A percentile compares a stretch with the other conserved stretches of the same genome.
Conservation (phyloP, 1,284 basidiomycete species). For the Mycosarcoma maydis region DNA sequence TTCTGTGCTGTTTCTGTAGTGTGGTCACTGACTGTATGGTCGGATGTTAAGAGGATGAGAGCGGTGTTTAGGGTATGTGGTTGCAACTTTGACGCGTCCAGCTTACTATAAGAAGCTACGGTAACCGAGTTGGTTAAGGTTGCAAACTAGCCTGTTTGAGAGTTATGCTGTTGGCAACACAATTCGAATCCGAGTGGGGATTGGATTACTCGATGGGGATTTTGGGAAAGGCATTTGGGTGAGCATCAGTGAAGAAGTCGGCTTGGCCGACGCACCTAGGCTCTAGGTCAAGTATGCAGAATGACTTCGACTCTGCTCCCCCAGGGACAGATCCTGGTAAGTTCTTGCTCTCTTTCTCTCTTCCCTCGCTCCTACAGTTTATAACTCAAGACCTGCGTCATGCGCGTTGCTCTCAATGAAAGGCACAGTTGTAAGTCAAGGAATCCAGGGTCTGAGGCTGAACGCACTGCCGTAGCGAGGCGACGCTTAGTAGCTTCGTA, state of each 20-base stretch:
- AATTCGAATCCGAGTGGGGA: no score
- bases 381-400: neutral
- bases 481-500: constrained; percentile 9
- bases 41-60: no score
- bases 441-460: constrained; percentile 12
- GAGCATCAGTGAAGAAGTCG: no score
- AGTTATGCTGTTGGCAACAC: no score
- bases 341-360: neutral
- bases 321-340: constrained; percentile 12
- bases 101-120: neutral
- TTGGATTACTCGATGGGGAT: no score
- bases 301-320: constrained; percentile 13
- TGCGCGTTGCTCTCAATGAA: no score
- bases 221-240: no score
- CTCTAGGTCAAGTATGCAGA: constrained; percentile 30
- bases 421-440: no score
- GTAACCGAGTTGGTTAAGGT: constrained; percentile 6
- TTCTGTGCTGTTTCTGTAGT: no score
- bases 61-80: neutral
- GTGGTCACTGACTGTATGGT: no score
- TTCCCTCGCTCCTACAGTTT: neutral
- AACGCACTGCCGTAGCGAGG: no score
- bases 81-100: neutral
- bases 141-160: no score
- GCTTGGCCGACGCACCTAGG: constrained; percentile 33